phyloP scores from a whole-genome alignment of 169 alveolate genomes.

The Plasmodium relictum region DNA sequence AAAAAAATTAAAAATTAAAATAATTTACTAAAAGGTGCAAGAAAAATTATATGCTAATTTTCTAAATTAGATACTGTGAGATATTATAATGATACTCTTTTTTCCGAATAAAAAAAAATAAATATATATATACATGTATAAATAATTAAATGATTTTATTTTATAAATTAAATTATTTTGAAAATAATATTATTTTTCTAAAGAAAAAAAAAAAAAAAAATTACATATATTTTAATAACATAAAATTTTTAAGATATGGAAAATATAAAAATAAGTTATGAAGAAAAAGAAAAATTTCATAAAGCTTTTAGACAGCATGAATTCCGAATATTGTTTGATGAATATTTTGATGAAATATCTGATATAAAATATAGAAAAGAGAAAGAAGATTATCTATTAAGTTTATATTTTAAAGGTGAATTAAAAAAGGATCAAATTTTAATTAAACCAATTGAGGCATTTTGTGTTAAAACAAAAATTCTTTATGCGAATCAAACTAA shows the following conservation, averaged over 20 bases:
- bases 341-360: slow-evolving; percentile 68
- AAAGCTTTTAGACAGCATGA: slow-evolving; percentile 76
- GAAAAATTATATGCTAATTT: too few species aligned
- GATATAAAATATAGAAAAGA: slow-evolving; percentile 63
- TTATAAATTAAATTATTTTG: background rate
- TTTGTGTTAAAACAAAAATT: slow-evolving; percentile 66
- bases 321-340: slow-evolving; percentile 66
- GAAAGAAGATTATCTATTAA: slow-evolving; percentile 60
- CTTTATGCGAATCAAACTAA: slow-evolving; percentile 55
- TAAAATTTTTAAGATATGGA: slow-evolving; percentile 25
- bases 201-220: background rate
- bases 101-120: too few species aligned
- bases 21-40: too few species aligned
- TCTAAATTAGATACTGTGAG: too few species aligned
- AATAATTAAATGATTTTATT: background rate
- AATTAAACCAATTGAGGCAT: slow-evolving; percentile 56
- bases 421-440: slow-evolving; percentile 56
- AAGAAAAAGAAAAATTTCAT: slow-evolving; percentile 65
- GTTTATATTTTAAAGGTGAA: slow-evolving; percentile 68
- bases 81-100: too few species aligned
- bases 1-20: too few species aligned
- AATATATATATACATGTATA: background rate
- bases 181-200: background rate
- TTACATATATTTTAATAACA: background rate
- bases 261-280: slow-evolving; percentile 53